Evolutionary conservation across 345 rosid species (phyloP).

Genomic region (Turritis glabra): DNA sequence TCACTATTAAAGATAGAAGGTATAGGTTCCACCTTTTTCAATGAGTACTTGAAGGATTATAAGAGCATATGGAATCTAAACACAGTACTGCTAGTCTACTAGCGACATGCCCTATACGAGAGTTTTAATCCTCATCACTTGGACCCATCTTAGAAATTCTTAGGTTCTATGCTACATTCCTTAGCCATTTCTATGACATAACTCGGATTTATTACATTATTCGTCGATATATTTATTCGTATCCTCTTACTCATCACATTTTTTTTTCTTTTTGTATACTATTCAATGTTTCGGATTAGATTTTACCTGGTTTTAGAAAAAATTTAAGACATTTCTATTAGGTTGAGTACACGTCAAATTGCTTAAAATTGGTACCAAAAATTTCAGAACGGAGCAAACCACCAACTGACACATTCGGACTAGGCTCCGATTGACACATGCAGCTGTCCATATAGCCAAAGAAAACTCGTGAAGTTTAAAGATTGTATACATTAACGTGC

Average conservation of each 20-base stretch:
- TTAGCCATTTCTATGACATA: slow-evolving; percentile 31
- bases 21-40: slow-evolving; percentile 31
- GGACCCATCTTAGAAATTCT: slow-evolving; percentile 21
- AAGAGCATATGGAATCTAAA: slow-evolving; percentile 38
- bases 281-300: not conserved
- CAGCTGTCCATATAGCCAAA: not conserved
- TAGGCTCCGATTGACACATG: not conserved
- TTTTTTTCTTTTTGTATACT: not conserved
- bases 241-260: slow-evolving; percentile 14
- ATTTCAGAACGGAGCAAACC: not conserved
- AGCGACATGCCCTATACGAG: slow-evolving; percentile 19
- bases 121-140: slow-evolving; percentile 16
- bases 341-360: not conserved
- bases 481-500: not conserved
- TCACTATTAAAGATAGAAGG: slow-evolving; percentile 40
- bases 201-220: slow-evolving; percentile 2
- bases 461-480: not conserved
- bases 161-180: slow-evolving; percentile 35
- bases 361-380: not conserved
- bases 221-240: slow-evolving; percentile 21
- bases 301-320: not conserved
- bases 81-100: slow-evolving; percentile 33
- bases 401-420: not conserved
- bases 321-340: not conserved
- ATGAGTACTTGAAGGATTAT: slow-evolving; percentile 38